Conservation (phyloP, 2,329 filamentous ascomycete genomes). For the Apiospora arundinis region DNA sequence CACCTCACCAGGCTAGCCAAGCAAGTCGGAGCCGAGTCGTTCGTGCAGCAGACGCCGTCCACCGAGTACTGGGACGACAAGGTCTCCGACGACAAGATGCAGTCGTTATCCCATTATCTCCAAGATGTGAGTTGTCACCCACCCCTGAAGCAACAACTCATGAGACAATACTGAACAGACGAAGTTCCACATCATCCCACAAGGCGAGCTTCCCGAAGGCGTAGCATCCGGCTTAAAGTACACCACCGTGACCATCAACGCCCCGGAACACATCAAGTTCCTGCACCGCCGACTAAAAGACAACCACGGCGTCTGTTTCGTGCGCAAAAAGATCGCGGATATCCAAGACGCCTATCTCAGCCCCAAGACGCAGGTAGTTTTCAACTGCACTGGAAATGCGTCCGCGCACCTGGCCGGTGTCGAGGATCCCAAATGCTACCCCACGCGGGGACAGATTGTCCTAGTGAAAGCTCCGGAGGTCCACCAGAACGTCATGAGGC, state of each 20-base stretch:
- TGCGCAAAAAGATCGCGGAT: constrained; percentile 36
- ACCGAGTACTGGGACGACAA: constrained; percentile 50
- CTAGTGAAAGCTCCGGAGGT: constrained; percentile 43
- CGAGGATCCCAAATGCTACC: constrained; percentile 46
- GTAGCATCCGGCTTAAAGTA: constrained; percentile 44
- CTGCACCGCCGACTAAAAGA: constrained; percentile 35
- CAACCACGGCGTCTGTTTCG: constrained; percentile 41
- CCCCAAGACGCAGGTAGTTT: constrained; percentile 39
- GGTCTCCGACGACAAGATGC: constrained; percentile 47
- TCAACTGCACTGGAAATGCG: constrained; percentile 45
- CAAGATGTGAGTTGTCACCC: constrained; percentile 41
- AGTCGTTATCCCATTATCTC: constrained; percentile 47
- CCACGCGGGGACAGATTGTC: constrained; percentile 48
- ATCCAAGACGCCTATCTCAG: constrained; percentile 37
- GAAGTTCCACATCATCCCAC: constrained; percentile 41
- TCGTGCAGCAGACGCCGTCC: constrained; percentile 45
- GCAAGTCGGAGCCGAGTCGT: constrained; percentile 39
- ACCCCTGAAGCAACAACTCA: neutral
- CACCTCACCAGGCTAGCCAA: constrained; percentile 44
- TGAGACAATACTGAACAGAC: neutral
- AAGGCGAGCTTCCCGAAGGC: constrained; percentile 38
- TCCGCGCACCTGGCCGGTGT: constrained; percentile 44
- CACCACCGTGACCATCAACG: constrained; percentile 46
- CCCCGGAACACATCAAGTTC: constrained; percentile 45
- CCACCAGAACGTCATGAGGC: constrained; percentile 45